Base-by-base conservation (phyloP, 2,329 filamentous ascomycete species). In the Leptographium procerum region DNA sequence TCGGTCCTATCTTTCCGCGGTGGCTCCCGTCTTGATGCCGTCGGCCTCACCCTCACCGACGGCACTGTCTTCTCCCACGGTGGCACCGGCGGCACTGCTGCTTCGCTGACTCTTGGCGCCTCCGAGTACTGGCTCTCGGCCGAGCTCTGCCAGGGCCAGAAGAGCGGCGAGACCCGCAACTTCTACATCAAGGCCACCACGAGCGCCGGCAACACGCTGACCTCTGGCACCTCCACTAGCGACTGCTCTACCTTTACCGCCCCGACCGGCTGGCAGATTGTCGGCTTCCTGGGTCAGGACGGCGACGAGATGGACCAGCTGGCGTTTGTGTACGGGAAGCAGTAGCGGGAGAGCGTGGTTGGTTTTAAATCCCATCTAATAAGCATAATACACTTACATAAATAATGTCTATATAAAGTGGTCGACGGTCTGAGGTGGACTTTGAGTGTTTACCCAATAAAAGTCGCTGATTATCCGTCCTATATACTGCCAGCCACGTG, bases 281-380 rank as follows among this genome's bases (percentile, higher is more conserved):
- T 79, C n/a, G 79, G 79, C 4, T 81, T 76, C 62, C 64, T 76
- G 57, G 79, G 80, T 19, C 74, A 78, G 64, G 69, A 65, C 60
- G 81, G 78, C 0, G 77, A 81, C 59, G 79, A 83, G 68, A 64
- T 84, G 51, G 81, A 84, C 66, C 75, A 77, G 66, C 64, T 84
- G 43, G 80, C 68, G 0, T 75, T 79, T 60, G 67, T 77, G 31
- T 79, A 75, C 61, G 75, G 72, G 22, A 72, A 72, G 19, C 69
- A 71, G 65, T 76, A 69, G 19, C n/a, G 14, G n/a, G 13, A 26
- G 5, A 45, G 7, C 2, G 13, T 43, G 40, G n/a, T 43, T 43
- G n/a, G 40, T 43, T n/a, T n/a, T 9, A 19, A 2, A 7, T 43
- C n/a, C n/a, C n/a, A n/a, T n/a, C n/a, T 43, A 43, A 19, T 43